Conservation (phyloP, 805 yeast genomes). For the Blastobotrys parvus region DNA sequence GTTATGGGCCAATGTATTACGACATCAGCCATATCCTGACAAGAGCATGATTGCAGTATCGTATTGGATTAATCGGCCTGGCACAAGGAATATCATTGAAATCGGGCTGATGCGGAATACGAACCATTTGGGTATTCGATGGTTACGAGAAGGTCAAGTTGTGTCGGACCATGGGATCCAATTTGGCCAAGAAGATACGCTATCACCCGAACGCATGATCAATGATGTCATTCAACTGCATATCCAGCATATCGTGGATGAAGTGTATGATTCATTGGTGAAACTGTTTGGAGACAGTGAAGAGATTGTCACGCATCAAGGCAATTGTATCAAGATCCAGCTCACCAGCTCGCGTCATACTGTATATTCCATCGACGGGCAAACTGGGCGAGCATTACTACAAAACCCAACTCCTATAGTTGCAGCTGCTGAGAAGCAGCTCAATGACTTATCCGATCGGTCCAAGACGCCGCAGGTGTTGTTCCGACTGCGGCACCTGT, state of each 20-base stretch:
- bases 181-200: conserved; percentile 25
- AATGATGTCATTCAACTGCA: conserved; percentile 35
- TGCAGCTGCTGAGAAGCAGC: conserved; percentile 27
- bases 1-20: conserved; percentile 53
- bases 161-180: conserved; percentile 21
- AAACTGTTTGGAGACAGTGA: neutral
- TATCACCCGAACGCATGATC: conserved; percentile 31
- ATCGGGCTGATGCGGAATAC: conserved; percentile 44
- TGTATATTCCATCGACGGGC: conserved; percentile 16
- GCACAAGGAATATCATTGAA: conserved; percentile 46
- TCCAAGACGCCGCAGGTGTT: conserved; percentile 27
- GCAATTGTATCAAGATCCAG: conserved; percentile 13
- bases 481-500: conserved; percentile 41
- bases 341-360: conserved; percentile 16
- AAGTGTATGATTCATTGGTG: conserved; percentile 17
- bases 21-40: conserved; percentile 49
- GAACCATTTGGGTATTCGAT: conserved; percentile 44
- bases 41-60: conserved; percentile 45
- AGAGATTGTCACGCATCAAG: neutral
- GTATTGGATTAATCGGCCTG: conserved; percentile 56
- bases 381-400: conserved; percentile 18
- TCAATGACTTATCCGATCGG: conserved; percentile 18
- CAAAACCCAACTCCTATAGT: conserved; percentile 38
- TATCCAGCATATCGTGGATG: conserved; percentile 29
- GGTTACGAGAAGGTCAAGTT: conserved; percentile 53